phyloP scores from a whole-genome alignment of 139 green algal species.

The Picochlorum sp. region DNA sequence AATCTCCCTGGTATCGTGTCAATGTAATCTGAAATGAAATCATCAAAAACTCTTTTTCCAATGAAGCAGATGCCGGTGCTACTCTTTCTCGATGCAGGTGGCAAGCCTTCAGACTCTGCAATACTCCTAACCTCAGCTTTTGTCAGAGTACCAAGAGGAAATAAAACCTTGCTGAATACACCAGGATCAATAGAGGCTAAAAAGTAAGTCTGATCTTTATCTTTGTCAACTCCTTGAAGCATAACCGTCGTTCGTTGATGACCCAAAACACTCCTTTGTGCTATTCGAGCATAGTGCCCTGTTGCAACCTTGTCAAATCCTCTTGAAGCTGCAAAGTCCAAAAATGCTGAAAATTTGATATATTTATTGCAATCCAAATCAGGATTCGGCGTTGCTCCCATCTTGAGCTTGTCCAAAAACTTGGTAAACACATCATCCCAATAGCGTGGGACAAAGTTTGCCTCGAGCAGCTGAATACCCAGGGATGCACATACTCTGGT shows the following conservation, averaged over 20 bases:
- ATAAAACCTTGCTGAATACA: slow-evolving; percentile 31
- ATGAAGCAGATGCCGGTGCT: slow-evolving; percentile 84
- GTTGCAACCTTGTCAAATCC: slow-evolving; percentile 56
- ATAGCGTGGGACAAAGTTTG: slow-evolving; percentile 64
- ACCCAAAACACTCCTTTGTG: not conserved
- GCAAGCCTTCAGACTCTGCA: slow-evolving; percentile 35
- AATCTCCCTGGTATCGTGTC: slow-evolving; percentile 38
- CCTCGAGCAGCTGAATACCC: slow-evolving; percentile 53
- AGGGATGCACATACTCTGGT: slow-evolving; percentile 39
- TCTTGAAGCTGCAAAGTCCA: slow-evolving; percentile 22
- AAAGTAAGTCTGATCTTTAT: slow-evolving; percentile 79
- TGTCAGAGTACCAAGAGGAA: slow-evolving; percentile 45
- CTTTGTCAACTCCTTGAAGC: slow-evolving; percentile 42
- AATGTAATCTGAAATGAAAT: slow-evolving; percentile 65
- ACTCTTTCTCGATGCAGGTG: slow-evolving; percentile 30
- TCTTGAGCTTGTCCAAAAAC: slow-evolving; percentile 43
- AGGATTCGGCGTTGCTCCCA: slow-evolving; percentile 71
- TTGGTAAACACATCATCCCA: slow-evolving; percentile 66
- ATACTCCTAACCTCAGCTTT: slow-evolving; percentile 56
- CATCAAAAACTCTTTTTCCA: slow-evolving; percentile 54
- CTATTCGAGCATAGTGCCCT: slow-evolving; percentile 64
- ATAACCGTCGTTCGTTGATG: slow-evolving; percentile 21
- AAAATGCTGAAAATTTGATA: slow-evolving; percentile 75
- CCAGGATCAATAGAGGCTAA: slow-evolving; percentile 40
- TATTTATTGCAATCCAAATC: slow-evolving; percentile 76